A percentile compares a stretch with the other conserved stretches of the same genome.
phyloP scores from a whole-genome alignment of 2,329 filamentous ascomycete species.

The Fusarium pilosicola region DNA sequence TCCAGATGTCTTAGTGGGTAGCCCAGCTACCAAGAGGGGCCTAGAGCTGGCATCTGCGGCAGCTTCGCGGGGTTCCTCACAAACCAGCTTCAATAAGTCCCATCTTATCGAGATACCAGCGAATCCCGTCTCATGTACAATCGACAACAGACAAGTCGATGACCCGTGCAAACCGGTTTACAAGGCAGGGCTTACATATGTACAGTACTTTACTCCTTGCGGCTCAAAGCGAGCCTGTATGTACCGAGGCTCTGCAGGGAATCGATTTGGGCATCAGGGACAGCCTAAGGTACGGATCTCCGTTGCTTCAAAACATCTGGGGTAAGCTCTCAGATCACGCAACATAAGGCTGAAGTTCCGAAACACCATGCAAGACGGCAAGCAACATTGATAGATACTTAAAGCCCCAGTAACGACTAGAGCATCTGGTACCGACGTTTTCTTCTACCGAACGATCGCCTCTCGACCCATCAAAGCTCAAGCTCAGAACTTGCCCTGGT shows the following conservation, averaged over 20 bases:
- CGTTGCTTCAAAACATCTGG: slow-evolving; percentile 22
- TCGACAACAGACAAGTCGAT: slow-evolving; percentile 29
- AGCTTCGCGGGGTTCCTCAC: slow-evolving; percentile 17
- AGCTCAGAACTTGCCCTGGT: slow-evolving; percentile 34
- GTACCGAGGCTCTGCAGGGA: slow-evolving; percentile 9
- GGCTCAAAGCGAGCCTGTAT: background rate
- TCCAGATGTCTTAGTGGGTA: slow-evolving; percentile 14
- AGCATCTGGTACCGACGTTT: background rate
- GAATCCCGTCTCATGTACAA: slow-evolving; percentile 29
- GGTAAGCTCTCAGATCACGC: slow-evolving; percentile 32
- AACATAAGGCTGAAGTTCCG: slow-evolving; percentile 34
- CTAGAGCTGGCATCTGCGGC: slow-evolving; percentile 17
- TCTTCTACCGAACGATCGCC: background rate
- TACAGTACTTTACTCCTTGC: background rate
- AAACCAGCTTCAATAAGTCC: slow-evolving; percentile 16
- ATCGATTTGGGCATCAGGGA: background rate
- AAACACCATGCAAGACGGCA: slow-evolving; percentile 19
- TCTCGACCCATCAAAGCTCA: slow-evolving; percentile 8
- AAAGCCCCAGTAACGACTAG: slow-evolving; percentile 10
- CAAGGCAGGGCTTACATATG: background rate
- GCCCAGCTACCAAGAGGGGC: slow-evolving; percentile 7
- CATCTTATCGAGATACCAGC: slow-evolving; percentile 29
- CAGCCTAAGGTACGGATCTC: slow-evolving; percentile 21
- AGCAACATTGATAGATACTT: slow-evolving; percentile 21
- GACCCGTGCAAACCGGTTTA: slow-evolving; percentile 36